Conservation (phyloP, 2,329 filamentous ascomycete genomes). For the Exophiala calicioides region DNA sequence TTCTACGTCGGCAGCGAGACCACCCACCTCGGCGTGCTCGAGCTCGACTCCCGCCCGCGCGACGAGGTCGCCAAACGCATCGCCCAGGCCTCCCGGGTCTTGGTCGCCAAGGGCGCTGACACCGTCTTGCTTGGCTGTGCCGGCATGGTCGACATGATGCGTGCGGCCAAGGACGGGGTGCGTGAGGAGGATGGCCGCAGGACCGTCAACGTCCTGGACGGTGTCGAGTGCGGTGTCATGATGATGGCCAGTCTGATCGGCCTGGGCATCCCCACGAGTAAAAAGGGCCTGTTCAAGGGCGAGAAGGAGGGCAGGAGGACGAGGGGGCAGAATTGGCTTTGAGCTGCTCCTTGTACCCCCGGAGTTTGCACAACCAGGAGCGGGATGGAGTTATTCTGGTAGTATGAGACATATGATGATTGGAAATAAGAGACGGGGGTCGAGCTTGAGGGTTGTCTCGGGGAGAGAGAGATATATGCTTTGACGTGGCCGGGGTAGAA, state of each 20-base stretch:
- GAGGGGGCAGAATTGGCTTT: conserved; percentile 35
- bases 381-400: no score
- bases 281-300: conserved; percentile 35
- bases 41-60: conserved; percentile 43
- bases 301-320: conserved; percentile 31
- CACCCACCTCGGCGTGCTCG: conserved; percentile 48
- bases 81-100: conserved; percentile 39
- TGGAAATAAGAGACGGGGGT: no score
- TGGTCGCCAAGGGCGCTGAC: conserved; percentile 47
- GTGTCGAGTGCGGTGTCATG: conserved; percentile 47
- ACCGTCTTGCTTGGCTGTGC: conserved; percentile 50
- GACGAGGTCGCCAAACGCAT: conserved; percentile 43
- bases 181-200: conserved; percentile 39
- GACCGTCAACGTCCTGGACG: conserved; percentile 52
- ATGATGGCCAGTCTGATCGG: conserved; percentile 33
- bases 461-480: no score
- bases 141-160: conserved; percentile 52
- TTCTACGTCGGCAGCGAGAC: conserved; percentile 48
- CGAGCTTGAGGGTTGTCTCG: no score
- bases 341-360: no score
- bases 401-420: no score
- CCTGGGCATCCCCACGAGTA: conserved; percentile 36
- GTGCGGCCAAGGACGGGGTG: conserved; percentile 50
- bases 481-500: no score
- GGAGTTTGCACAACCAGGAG: no score